Evolutionary conservation across 2,329 filamentous ascomycete species (phyloP).

Genomic region (Aspergillus caelatus): DNA sequence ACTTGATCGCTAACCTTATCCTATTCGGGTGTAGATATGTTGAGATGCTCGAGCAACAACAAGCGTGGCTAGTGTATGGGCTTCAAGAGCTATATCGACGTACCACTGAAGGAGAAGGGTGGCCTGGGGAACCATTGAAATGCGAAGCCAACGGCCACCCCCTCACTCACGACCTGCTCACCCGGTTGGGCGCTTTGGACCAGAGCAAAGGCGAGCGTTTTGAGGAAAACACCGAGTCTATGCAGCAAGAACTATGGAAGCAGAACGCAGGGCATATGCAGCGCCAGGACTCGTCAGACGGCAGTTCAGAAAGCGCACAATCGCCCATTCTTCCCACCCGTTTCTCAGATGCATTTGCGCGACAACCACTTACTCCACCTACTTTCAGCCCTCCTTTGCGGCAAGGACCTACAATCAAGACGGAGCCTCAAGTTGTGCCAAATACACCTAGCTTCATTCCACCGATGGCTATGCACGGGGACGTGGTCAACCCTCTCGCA

Average conservation of each 20-base stretch:
- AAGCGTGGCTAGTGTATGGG: slow-evolving; percentile 62
- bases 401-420: slow-evolving; percentile 32
- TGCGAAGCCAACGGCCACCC: slow-evolving; percentile 58
- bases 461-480: slow-evolving; percentile 33
- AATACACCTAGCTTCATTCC: slow-evolving; percentile 27
- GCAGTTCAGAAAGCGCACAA: slow-evolving; percentile 59
- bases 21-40: slow-evolving; percentile 53
- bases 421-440: slow-evolving; percentile 26
- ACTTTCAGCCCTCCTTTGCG: slow-evolving; percentile 40
- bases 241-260: slow-evolving; percentile 59
- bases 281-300: slow-evolving; percentile 59
- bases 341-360: slow-evolving; percentile 34
- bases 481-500: slow-evolving; percentile 40
- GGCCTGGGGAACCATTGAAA: slow-evolving; percentile 58
- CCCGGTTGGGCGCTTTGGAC: slow-evolving; percentile 60
- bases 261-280: slow-evolving; percentile 56
- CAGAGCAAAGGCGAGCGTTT: slow-evolving; percentile 56
- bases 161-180: slow-evolving; percentile 66
- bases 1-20: slow-evolving; percentile 4
- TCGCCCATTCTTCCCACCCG: slow-evolving; percentile 39
- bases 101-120: slow-evolving; percentile 54
- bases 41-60: slow-evolving; percentile 69
- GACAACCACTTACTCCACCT: slow-evolving; percentile 45
- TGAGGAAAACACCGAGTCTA: slow-evolving; percentile 59
- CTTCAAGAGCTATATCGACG: slow-evolving; percentile 64